A percentile compares a stretch with the other conserved stretches of the same genome.
Evolutionary conservation across 2,329 filamentous ascomycete species (phyloP).

Genomic region (Penicillium psychrosexuale): DNA sequence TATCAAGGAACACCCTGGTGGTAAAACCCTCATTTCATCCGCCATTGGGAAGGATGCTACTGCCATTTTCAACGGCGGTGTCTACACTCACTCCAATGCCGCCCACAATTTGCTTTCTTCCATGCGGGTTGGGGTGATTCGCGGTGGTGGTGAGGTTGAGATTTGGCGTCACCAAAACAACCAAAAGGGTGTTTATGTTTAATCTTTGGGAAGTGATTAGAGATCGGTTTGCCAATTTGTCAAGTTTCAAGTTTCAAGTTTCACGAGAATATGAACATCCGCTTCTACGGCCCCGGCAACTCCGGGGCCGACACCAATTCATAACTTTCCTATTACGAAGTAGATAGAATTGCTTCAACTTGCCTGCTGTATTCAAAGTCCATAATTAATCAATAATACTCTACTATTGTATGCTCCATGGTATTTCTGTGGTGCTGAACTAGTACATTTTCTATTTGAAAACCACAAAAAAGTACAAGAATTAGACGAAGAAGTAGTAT

Average conservation of each 20-base stretch:
- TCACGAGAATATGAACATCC: background rate
- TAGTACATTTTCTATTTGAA: too few relatives aligned
- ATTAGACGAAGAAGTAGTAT: too few relatives aligned
- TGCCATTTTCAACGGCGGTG: constrained; percentile 86
- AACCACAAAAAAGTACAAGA: too few relatives aligned
- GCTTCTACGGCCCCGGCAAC: too few relatives aligned
- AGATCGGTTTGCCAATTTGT: background rate
- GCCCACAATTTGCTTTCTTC: constrained; percentile 85
- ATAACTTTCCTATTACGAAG: too few relatives aligned
- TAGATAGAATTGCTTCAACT: too few relatives aligned
- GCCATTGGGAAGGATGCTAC: constrained; percentile 85
- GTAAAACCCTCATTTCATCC: constrained; percentile 78
- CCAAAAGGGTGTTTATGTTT: constrained; percentile 60
- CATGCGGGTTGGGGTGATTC: constrained; percentile 83
- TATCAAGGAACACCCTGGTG: constrained; percentile 83
- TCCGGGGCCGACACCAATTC: too few relatives aligned
- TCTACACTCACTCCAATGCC: constrained; percentile 85
- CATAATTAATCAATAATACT: too few relatives aligned
- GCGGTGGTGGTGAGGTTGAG: constrained; percentile 83
- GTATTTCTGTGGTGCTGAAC: too few relatives aligned
- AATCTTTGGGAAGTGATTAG: background rate
- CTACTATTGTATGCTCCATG: too few relatives aligned
- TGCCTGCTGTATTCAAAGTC: too few relatives aligned
- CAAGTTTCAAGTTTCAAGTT: background rate
- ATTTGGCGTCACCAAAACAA: constrained; percentile 74